Conservation (phyloP, 2,329 filamentous ascomycete species). For the Phyllosticta citriasiana region DNA sequence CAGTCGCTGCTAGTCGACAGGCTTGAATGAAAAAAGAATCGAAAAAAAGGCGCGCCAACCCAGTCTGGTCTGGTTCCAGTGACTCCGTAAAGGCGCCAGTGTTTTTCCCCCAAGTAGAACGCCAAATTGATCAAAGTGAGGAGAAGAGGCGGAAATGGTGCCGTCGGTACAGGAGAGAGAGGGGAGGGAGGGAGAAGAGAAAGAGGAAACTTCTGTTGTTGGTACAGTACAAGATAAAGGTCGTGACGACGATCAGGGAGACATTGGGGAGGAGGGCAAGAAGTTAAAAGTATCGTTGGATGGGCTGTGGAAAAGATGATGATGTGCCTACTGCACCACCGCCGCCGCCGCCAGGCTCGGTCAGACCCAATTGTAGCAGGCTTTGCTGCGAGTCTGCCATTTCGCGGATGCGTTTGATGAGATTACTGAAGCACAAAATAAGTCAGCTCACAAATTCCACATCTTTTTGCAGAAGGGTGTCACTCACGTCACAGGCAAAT, state of each 20-base stretch:
- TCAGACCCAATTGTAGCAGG: conserved; percentile 3
- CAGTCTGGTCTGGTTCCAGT: no score
- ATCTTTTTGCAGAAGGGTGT: not conserved
- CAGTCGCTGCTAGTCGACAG: no score
- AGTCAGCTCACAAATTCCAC: not conserved
- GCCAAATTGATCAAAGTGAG: no score
- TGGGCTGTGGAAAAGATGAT: not conserved
- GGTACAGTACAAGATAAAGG: not conserved
- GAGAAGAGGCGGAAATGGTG: no score
- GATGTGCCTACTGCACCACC: not conserved
- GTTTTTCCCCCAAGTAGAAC: no score
- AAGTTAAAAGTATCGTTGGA: not conserved
- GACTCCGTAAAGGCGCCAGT: no score
- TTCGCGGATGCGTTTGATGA: conserved; percentile 38
- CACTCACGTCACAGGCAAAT: conserved; percentile 31
- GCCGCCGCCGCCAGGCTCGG: not conserved
- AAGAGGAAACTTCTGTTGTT: not conserved
- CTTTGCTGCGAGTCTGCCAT: conserved; percentile 25
- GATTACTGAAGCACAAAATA: conserved; percentile 19
- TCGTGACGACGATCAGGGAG: not conserved
- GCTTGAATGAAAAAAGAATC: no score
- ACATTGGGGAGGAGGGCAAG: not conserved
- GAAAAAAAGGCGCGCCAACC: no score
- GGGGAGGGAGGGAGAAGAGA: not conserved
- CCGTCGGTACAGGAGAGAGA: not conserved